These are phyloP conservation scores for Yarrowia yakushimensis DNA, from an alignment of 805 yeast genomes.

Conservation along the genomic window DNA sequence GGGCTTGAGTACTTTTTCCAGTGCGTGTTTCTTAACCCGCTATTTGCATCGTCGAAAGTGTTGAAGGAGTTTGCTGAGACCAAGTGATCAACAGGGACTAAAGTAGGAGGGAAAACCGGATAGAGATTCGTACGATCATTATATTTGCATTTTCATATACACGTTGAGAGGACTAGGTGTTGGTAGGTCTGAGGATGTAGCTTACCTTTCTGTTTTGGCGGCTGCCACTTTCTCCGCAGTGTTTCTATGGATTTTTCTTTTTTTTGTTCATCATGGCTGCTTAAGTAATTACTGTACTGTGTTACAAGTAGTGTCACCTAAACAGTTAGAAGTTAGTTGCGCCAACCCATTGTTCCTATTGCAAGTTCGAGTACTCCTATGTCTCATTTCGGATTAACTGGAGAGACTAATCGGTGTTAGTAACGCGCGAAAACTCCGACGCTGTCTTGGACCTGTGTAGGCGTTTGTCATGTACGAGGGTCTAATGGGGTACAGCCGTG, in stretches of 20 bases:
- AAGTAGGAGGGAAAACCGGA: background rate
- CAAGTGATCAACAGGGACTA: background rate
- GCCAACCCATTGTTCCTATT: no score
- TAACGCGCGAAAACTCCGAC: background rate
- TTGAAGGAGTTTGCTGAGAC: conserved; percentile 10
- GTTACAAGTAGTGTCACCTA: no score
- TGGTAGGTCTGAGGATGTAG: background rate
- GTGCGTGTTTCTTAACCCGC: conserved; percentile 46
- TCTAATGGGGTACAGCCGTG: conserved; percentile 5
- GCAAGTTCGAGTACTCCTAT: background rate
- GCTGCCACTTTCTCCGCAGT: no score
- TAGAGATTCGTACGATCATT: background rate
- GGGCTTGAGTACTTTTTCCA: conserved; percentile 47
- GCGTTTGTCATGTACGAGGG: conserved; percentile 13
- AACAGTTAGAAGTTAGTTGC: no score
- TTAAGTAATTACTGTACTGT: no score
- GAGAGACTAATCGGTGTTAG: background rate
- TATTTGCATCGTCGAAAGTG: conserved; percentile 33
- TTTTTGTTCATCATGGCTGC: no score
- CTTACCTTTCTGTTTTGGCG: background rate
- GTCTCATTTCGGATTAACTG: background rate
- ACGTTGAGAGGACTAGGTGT: background rate
- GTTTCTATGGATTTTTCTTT: no score
- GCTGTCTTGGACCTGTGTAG: background rate
- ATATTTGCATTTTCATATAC: background rate